A percentile compares a stretch with the other conserved stretches of the same genome.
phyloP scores from a whole-genome alignment of 305 asterid genomes.

The Solanum hybrid region DNA sequence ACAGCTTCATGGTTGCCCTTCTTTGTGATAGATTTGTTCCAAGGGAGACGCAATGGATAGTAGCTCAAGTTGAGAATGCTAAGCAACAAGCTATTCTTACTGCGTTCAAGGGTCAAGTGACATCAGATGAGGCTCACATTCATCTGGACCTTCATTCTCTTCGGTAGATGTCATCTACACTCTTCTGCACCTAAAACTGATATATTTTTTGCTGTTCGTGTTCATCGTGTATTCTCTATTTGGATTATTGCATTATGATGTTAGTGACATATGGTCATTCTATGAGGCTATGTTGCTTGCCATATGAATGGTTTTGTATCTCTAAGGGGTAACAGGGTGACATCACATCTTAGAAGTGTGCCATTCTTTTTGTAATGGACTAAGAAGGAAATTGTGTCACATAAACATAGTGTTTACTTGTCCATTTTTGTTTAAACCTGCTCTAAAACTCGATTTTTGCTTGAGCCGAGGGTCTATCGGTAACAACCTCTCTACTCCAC shows the following conservation, averaged over 20 bases:
- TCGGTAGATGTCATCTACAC: constrained; percentile 33
- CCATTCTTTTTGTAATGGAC: neutral
- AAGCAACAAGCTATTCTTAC: constrained; percentile 88
- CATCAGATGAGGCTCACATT: constrained; percentile 98
- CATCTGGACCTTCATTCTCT: constrained; percentile 99
- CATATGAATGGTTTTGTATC: neutral
- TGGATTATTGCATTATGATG: neutral
- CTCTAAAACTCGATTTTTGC: neutral
- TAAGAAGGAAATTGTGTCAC: neutral
- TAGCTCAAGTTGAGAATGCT: constrained; percentile 98
- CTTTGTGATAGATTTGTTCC: constrained; percentile 75
- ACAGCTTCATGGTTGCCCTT: constrained; percentile 14
- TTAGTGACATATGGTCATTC: neutral
- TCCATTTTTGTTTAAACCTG: neutral
- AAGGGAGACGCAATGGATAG: constrained; percentile 98
- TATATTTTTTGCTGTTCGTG: neutral
- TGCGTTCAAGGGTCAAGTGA: constrained; percentile 88
- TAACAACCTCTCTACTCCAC: neutral
- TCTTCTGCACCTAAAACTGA: neutral
- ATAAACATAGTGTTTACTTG: neutral
- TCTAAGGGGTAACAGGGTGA: neutral
- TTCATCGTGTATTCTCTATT: neutral
- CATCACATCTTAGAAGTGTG: neutral
- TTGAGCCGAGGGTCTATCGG: neutral
- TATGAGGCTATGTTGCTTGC: neutral